Base-by-base conservation (phyloP, 768 basidiomycete genomes). In the Imleria badia region DNA sequence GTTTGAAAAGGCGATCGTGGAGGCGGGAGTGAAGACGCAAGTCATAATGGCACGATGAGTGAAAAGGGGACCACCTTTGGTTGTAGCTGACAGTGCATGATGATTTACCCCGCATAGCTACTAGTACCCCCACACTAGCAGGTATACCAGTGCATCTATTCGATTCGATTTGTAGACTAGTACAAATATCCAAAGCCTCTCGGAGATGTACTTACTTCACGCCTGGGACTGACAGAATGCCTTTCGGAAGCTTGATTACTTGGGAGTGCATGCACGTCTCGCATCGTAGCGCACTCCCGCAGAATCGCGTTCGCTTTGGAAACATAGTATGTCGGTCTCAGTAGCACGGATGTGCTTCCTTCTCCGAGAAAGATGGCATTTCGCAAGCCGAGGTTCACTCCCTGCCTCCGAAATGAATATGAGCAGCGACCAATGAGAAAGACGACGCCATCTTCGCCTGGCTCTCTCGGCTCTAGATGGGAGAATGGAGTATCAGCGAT, bases 41-140 rank as follows among this genome's bases (percentile, higher is more conserved):
- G 85, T 87, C 35, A 93, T 94, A 55, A 89, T 91, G 85, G 87
- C 88, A 13, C 81, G 83, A 54, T 87, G 75, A 20, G 19, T 3
- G 40, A 45, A 53, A 50, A 36, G 12, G n/a, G 14, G 10, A 40
- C 31, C 42, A 20, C 46, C 23, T 15, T 26, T 26, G 36, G 46
- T 40, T 40, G 42, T 50, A 54, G 43, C 34, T 52, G 45, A 54
- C 30, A 19, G 45, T 51, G 39, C 43, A 48, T 22, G 38, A 52
- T 20, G 35, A 43, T 45, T 52, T 61, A 55, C 45, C 47, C 56
- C 33, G 5, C 55, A 51, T 38, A 49, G 17, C 22, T 53, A 52
- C 45, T 45, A 51, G 43, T 62, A 51, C 47, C 45, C 40, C 31
- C 35, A 50, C 34, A 55, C 50, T 63, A 55, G 20, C 58, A 49